These are phyloP conservation scores for Fraxinus xanthoxyloides DNA, from an alignment of 305 asterid species.

Conservation along the genomic window DNA sequence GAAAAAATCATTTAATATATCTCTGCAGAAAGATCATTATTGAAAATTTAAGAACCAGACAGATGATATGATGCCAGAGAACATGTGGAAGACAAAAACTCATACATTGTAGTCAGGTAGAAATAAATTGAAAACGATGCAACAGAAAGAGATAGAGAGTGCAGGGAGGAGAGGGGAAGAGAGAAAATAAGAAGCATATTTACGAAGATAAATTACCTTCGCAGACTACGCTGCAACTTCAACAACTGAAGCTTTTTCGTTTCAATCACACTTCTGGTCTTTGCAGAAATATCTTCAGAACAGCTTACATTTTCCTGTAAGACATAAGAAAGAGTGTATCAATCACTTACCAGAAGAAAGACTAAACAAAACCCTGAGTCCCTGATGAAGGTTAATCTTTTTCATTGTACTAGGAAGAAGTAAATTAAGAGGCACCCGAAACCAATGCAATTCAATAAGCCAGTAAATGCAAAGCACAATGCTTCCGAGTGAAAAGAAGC, in stretches of 20 bases:
- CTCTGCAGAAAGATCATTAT: slow-evolving; percentile 53
- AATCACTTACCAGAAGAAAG: slow-evolving; percentile 13
- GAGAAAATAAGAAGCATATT: slow-evolving; percentile 19
- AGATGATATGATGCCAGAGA: slow-evolving; percentile 3
- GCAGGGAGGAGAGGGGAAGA: background rate
- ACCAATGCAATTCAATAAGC: background rate
- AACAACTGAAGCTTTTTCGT: slow-evolving; percentile 93
- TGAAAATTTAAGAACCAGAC: slow-evolving; percentile 26
- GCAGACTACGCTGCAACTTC: slow-evolving; percentile 85
- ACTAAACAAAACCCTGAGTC: slow-evolving; percentile 12
- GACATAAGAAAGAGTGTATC: slow-evolving; percentile 9
- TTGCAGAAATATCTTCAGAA: slow-evolving; percentile 89
- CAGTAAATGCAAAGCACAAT: slow-evolving; percentile 5
- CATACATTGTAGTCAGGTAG: background rate
- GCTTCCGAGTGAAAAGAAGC: background rate
- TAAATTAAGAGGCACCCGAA: background rate
- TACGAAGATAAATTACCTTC: slow-evolving; percentile 51
- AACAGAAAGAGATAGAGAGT: slow-evolving; percentile 2
- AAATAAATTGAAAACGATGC: background rate
- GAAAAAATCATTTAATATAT: slow-evolving; percentile 74
- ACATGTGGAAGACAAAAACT: background rate
- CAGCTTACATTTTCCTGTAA: slow-evolving; percentile 85
- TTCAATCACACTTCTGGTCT: slow-evolving; percentile 96
- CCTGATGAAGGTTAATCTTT: slow-evolving; percentile 1
- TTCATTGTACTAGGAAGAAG: background rate